Conservation (phyloP, 2,329 filamentous ascomycete genomes). For the Fusarium virguliforme region DNA sequence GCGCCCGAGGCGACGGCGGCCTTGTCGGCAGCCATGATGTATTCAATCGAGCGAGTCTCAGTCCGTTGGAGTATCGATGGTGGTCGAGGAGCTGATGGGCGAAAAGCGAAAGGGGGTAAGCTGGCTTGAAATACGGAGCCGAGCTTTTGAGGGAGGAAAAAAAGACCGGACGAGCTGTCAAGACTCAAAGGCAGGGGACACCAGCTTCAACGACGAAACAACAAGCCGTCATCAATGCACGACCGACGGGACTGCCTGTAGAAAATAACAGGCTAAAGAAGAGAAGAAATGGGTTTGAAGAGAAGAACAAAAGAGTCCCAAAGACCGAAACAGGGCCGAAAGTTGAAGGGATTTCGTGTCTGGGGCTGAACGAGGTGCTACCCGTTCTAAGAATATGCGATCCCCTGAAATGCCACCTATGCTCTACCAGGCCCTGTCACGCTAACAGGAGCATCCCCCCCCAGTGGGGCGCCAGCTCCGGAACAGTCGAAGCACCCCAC, state of each 20-base stretch:
- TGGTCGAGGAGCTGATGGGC: conserved; percentile 27
- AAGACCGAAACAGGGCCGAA: conserved; percentile 35
- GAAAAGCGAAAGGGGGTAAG: conserved; percentile 40
- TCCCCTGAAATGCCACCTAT: conserved; percentile 56
- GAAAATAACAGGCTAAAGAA: conserved; percentile 44
- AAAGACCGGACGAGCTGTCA: conserved; percentile 58
- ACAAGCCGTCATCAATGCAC: conserved; percentile 49
- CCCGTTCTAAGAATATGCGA: conserved; percentile 47
- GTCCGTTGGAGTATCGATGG: conserved; percentile 22
- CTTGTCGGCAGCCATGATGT: conserved; percentile 69
- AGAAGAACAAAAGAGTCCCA: conserved; percentile 39
- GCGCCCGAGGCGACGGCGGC: conserved; percentile 73
- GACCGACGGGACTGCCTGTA: conserved; percentile 33
- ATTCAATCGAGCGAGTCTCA: conserved; percentile 38
- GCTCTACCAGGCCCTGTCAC: conserved; percentile 42
- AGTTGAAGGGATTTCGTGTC: conserved; percentile 42
- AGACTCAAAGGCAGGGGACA: conserved; percentile 53
- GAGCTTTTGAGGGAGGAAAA: conserved; percentile 37
- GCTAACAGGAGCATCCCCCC: conserved; percentile 21
- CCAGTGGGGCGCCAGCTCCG: conserved; percentile 13
- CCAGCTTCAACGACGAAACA: conserved; percentile 46
- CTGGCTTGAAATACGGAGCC: conserved; percentile 30
- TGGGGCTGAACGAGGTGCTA: conserved; percentile 27
- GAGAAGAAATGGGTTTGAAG: conserved; percentile 41
- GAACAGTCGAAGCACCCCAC: conserved; percentile 47